Base-by-base conservation (phyloP, 805 yeast genomes). In the Maudiozyma serrabonitensis region DNA sequence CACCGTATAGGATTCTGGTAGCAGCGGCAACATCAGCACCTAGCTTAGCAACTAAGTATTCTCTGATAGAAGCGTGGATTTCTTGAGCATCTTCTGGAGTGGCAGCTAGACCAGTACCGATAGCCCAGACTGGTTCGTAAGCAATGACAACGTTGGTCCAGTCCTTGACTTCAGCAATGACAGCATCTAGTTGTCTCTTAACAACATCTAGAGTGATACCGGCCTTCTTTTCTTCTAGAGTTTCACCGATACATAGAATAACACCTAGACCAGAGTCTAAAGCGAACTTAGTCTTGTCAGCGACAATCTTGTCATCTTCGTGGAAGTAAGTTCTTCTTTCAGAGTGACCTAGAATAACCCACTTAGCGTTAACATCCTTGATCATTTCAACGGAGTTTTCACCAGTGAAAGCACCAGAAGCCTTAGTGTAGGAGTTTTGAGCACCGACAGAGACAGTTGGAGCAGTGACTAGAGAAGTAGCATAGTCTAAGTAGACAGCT, bases 101-200 rank as follows among this genome's bases (percentile, higher is more conserved):
- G 54, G 99, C 98, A 64, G 98, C 96, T 68, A 93, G 81, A 68
- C 99, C 99, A 62, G 98, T 90, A 71, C 99, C 99, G 64, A 93
- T 93, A 63, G 99, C 99, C 99, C 99, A 93, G 60, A 93, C 96
- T 63, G 99, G 99, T 78, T 93, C 99, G 76, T 93, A 93, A 66
- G 99, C 99, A 70, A 93, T 75, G 58, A 93, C 98, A 59, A 93
- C 77, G 71, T 86, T 78, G 56, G 84, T 64, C 98, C 98, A 91
- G 82, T 90, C 97, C 64, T 69, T 64, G 55, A 88, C 82, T 54
- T 83, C 75, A 68, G 81, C 84, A 64, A 85, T 73, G 54, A 85
- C 97, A 54, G 98, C 96, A 59, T 80, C 77, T 67, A 91, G 78
- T 79, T 93, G 98, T 76, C 86, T 82, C 69, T 84, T 79, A 72